Evolutionary conservation across 2,329 filamentous ascomycete genomes (phyloP), one percentile per base, ranked within the genome.

Genomic region (Neonectria magnoliae): DNA sequence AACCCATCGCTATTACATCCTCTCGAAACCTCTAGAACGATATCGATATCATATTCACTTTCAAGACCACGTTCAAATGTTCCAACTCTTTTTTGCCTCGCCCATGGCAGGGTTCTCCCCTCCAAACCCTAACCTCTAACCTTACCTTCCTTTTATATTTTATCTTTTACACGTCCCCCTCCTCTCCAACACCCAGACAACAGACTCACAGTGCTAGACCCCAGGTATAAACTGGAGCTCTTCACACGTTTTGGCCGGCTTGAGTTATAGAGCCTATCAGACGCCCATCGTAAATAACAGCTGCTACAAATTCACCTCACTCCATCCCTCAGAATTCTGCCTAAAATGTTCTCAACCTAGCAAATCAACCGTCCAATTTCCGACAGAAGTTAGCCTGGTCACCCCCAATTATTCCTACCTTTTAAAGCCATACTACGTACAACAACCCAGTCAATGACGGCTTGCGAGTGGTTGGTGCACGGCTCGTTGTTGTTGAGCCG

Each of bases 211-310:
- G 22, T 25, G 9, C 27, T n/a, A n/a, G n/a, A n/a, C n/a, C n/a
- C n/a, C n/a, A n/a, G n/a, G n/a, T n/a, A n/a, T n/a, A n/a, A n/a
- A n/a, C n/a, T n/a, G n/a, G n/a, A n/a, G n/a, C n/a, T 29, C 69
- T 83, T 80, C 2, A 82, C 78, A 41, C 80, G 76, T 62, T 87
- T 44, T 9, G 29, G 9, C 25, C 10, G 9, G 75, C 70, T 31
- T 58, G 11, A 68, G 76, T 78, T 50, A 81, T 78, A 87, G 93
- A 93, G 57, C 90, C 88, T 0, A 89, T 91, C 5, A 89, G 1
- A 85, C 85, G 70, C 92, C 89, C 66, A 91, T 85, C 0, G 89
- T 91, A 58, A 93, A 81, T 72, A 93, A 88, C 13, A 91, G 77
- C 2, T 81, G 80, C 67, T 91, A 87, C 5, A 93, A 75, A 68